Conservation (phyloP, 2,329 filamentous ascomycete genomes). For the Pezicula carpinea region DNA sequence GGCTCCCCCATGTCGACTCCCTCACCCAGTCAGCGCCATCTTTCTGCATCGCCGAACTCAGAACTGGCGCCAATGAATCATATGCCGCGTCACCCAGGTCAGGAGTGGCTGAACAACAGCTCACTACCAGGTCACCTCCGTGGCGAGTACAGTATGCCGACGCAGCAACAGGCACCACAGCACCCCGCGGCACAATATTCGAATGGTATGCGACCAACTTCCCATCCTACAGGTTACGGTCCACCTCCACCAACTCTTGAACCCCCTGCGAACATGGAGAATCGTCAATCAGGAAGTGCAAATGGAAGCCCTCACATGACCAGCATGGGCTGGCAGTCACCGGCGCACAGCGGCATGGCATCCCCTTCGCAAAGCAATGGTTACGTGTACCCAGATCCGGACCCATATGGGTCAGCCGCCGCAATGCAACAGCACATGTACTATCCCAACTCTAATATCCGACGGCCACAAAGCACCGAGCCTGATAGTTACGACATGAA, state of each 20-base stretch:
- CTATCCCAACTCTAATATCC: conserved; percentile 64
- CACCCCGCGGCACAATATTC: conserved; percentile 54
- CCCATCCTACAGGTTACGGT: conserved; percentile 79
- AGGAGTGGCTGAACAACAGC: conserved; percentile 71
- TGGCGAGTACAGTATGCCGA: conserved; percentile 45
- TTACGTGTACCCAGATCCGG: conserved; percentile 81
- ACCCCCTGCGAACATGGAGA: conserved; percentile 72
- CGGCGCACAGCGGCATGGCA: conserved; percentile 57
- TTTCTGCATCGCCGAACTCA: conserved; percentile 75
- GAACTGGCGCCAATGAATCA: conserved; percentile 67
- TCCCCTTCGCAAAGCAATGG: conserved; percentile 59
- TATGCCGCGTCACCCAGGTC: conserved; percentile 47
- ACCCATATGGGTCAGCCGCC: conserved; percentile 59
- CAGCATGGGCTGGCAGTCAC: conserved; percentile 74
- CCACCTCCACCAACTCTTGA: conserved; percentile 75
- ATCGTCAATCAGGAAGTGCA: conserved; percentile 66
- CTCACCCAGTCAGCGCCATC: conserved; percentile 72
- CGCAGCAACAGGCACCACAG: conserved; percentile 59
- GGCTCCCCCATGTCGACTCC: conserved; percentile 75
- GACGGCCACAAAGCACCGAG: conserved; percentile 72
- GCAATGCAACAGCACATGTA: conserved; percentile 63
- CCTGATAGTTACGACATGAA: conserved; percentile 62
- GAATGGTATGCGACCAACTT: conserved; percentile 63
- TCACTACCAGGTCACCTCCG: conserved; percentile 81
- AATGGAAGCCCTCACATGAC: conserved; percentile 82